phyloP scores from a whole-genome alignment of 2,329 filamentous ascomycete genomes.

The Fusarium domesticum region DNA sequence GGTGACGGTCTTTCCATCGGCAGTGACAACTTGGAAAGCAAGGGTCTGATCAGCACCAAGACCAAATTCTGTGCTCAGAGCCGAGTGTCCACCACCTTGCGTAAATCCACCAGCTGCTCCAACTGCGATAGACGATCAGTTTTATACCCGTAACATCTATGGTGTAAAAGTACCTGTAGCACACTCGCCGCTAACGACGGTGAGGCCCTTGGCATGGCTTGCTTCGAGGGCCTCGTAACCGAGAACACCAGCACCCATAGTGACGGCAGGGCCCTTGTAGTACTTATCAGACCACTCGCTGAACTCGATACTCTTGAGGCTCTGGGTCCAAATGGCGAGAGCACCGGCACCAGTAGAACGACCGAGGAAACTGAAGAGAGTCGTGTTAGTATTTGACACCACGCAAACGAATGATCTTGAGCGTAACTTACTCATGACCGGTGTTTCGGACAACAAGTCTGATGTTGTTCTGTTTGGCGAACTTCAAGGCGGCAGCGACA shows the following conservation, averaged over 20 bases:
- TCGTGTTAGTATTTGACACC: not conserved
- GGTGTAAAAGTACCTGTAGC: conserved; percentile 29
- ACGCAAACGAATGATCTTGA: not conserved
- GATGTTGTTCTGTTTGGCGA: conserved; percentile 39
- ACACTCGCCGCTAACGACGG: conserved; percentile 55
- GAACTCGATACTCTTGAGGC: conserved; percentile 40
- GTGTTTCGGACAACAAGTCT: conserved; percentile 53
- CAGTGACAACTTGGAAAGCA: conserved; percentile 54
- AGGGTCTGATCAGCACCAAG: conserved; percentile 59
- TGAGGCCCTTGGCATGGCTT: conserved; percentile 44
- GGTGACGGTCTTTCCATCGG: conserved; percentile 44
- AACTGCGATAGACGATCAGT: conserved; percentile 33
- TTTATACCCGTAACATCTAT: not conserved
- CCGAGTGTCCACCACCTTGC: conserved; percentile 55
- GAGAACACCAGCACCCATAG: conserved; percentile 53
- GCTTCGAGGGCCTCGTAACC: conserved; percentile 46
- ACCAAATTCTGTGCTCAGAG: conserved; percentile 53
- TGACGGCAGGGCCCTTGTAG: conserved; percentile 52
- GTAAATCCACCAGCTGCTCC: conserved; percentile 59
- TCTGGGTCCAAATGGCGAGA: conserved; percentile 42
- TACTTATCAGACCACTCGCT: conserved; percentile 36
- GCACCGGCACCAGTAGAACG: conserved; percentile 54
- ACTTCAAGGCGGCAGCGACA: conserved; percentile 33
- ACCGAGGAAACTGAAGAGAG: conserved; percentile 39
- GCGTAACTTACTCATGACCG: conserved; percentile 47